These are phyloP conservation scores for Funneliformis geosporum DNA, from an alignment of 192 early-diverging fungal genomes.

Conservation along the genomic window DNA sequence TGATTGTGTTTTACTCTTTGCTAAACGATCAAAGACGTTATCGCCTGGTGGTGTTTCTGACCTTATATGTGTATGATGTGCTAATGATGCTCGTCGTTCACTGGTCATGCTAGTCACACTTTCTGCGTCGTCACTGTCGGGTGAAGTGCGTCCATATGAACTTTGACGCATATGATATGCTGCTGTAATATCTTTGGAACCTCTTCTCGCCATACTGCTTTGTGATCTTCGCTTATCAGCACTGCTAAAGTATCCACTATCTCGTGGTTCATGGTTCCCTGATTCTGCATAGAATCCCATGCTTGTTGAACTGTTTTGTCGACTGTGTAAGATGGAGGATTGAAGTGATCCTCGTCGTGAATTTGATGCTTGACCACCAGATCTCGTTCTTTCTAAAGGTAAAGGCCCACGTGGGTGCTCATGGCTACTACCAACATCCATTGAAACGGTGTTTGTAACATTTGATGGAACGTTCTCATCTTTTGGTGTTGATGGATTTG, in stretches of 20 bases:
- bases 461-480: too few relatives aligned
- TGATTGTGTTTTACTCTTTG: slow-evolving; percentile 8
- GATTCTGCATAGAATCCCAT: slow-evolving; percentile 12
- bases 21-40: slow-evolving; percentile 26
- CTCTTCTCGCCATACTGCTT: slow-evolving; percentile 15
- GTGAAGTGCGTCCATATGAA: slow-evolving; percentile 10
- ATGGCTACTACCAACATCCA: not conserved
- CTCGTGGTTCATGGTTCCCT: not conserved
- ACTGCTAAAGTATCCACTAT: slow-evolving; percentile 28
- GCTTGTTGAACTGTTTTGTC: slow-evolving; percentile 28
- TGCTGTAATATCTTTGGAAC: slow-evolving; percentile 23
- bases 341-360: not conserved
- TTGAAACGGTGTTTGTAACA: not conserved
- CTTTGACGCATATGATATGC: not conserved
- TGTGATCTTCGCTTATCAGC: slow-evolving; percentile 19
- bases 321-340: not conserved
- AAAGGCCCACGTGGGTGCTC: not conserved
- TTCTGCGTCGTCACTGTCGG: slow-evolving; percentile 7
- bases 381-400: not conserved
- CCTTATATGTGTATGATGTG: slow-evolving; percentile 22
- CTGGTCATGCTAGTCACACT: not conserved
- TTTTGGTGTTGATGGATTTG: not conserved
- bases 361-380: not conserved
- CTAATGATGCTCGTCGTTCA: not conserved
- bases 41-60: not conserved